These are phyloP conservation scores for Pythium brachiatum DNA, from an alignment of 352 stramenopile species.

Conservation along the genomic window DNA sequence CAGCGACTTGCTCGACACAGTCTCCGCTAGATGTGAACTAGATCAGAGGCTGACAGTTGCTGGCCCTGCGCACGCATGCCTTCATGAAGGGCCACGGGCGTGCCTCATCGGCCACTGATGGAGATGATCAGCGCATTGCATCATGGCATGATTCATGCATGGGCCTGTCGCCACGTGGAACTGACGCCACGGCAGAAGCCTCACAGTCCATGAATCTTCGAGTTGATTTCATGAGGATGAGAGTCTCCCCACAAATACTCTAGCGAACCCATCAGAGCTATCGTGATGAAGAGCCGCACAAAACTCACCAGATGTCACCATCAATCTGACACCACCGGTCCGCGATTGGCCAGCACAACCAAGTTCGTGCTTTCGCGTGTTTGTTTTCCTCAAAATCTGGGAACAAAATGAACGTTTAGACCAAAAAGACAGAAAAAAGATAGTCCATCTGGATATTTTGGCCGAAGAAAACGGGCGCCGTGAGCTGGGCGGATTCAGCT, in stretches of 20 bases:
- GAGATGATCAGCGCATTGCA: neutral
- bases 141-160: too few relatives aligned
- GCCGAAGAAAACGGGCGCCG: neutral
- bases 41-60: too few relatives aligned
- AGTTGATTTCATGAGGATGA: neutral
- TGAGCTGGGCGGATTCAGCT: neutral
- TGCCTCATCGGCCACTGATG: neutral
- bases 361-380: neutral
- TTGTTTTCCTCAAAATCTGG: neutral
- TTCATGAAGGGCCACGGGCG: too few relatives aligned
- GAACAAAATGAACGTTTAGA: neutral
- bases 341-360: neutral
- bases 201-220: neutral
- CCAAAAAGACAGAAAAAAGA: neutral
- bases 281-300: neutral
- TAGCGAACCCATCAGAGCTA: neutral
- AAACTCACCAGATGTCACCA: neutral
- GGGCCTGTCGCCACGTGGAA: neutral
- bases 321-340: neutral
- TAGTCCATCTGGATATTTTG: neutral
- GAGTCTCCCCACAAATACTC: neutral
- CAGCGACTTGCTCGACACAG: too few relatives aligned
- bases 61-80: too few relatives aligned
- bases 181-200: neutral
- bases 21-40: too few relatives aligned